Percentiles rank a stretch among this genome's conserved stretches.
Evolutionary conservation across 2,329 filamentous ascomycete species (phyloP).

Genomic region (Berkeleyomyces rouxiae): DNA sequence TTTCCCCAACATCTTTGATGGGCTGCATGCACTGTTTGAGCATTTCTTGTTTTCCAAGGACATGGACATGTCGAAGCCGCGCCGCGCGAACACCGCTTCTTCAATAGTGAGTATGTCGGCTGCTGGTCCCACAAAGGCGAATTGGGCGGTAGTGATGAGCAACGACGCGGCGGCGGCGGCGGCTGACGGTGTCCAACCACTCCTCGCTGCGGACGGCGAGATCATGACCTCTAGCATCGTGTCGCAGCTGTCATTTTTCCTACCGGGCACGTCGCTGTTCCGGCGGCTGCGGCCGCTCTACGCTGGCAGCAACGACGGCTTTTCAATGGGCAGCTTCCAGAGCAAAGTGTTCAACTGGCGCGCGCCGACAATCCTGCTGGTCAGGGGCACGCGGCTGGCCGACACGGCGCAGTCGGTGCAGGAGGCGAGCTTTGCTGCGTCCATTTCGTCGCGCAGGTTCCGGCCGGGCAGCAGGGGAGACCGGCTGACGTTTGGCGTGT

Average conservation of each 20-base stretch:
- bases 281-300: constrained; percentile 50
- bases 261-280: constrained; percentile 48
- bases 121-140: not conserved
- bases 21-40: constrained; percentile 53
- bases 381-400: constrained; percentile 45
- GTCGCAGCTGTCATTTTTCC: constrained; percentile 57
- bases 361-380: constrained; percentile 55
- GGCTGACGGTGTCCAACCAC: constrained; percentile 26
- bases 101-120: not conserved
- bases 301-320: constrained; percentile 52
- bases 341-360: constrained; percentile 62
- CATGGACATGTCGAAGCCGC: constrained; percentile 43
- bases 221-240: constrained; percentile 49
- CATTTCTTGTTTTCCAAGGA: constrained; percentile 61
- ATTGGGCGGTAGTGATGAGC: not conserved
- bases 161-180: not conserved
- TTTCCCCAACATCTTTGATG: constrained; percentile 50
- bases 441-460: constrained; percentile 46
- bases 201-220: constrained; percentile 35
- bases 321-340: constrained; percentile 63
- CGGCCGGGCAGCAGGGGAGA: constrained; percentile 33
- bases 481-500: constrained; percentile 49
- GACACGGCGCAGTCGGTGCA: constrained; percentile 32
- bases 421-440: constrained; percentile 40
- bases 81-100: not conserved